These are phyloP conservation scores for Collariella sp. DNA, from an alignment of 495 filamentous ascomycete genomes.

Conservation along the genomic window DNA sequence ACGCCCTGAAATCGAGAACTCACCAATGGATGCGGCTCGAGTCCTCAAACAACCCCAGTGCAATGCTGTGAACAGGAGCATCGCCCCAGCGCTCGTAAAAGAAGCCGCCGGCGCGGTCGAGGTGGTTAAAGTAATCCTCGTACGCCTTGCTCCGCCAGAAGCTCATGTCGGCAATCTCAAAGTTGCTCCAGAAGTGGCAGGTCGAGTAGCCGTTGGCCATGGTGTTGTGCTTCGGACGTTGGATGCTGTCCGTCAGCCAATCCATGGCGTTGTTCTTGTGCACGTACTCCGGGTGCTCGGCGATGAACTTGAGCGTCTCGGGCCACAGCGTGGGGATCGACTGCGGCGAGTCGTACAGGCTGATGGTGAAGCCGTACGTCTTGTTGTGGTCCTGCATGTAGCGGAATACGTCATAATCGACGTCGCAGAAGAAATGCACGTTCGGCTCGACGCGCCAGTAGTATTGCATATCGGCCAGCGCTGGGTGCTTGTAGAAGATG, in stretches of 20 bases:
- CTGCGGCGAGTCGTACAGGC: constrained; percentile 84
- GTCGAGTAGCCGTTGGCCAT: constrained; percentile 90
- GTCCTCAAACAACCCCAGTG: constrained; percentile 90
- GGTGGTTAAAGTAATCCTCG: constrained; percentile 90
- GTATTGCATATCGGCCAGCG: constrained; percentile 69
- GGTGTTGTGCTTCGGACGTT: constrained; percentile 68
- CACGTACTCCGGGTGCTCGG: constrained; percentile 72
- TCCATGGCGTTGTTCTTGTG: constrained; percentile 74
- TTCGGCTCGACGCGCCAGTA: constrained; percentile 99
- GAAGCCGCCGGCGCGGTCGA: constrained; percentile 92
- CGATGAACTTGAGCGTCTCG: constrained; percentile 80
- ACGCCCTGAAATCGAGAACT: constrained; percentile 22
- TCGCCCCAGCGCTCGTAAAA: constrained; percentile 99
- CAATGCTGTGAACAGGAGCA: constrained; percentile 94
- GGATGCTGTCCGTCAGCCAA: constrained; percentile 73
- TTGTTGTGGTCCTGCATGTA: constrained; percentile 97
- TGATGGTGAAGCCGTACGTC: constrained; percentile 98
- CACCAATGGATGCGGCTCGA: constrained; percentile 89
- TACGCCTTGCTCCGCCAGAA: constrained; percentile 92
- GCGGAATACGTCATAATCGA: constrained; percentile 98
- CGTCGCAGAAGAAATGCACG: constrained; percentile 97
- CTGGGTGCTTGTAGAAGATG: constrained; percentile 94
- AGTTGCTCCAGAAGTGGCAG: constrained; percentile 99
- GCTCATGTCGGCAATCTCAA: constrained; percentile 90
- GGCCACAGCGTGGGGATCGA: constrained; percentile 91